Evolutionary conservation across 495 filamentous ascomycete genomes (phyloP), one percentile per base, ranked within the genome.

Genomic region (Hyaloscypha hepaticicola): DNA sequence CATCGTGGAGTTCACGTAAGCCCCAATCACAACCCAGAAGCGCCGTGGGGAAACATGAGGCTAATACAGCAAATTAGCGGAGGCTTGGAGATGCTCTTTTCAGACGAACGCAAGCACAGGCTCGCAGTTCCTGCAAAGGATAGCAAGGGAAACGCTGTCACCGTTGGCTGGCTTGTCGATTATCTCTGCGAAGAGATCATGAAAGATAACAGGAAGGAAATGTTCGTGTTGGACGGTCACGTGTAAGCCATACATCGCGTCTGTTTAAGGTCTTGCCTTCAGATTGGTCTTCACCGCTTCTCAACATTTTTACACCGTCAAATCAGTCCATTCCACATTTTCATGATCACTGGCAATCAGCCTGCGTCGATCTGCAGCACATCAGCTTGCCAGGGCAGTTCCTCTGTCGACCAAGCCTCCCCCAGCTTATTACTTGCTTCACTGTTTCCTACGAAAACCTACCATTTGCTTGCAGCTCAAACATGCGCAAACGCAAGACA

Each of bases 11-110:
- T 93, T 94, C 77, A 87, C 85, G 90, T 92, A 82, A 72, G 81
- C 76, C 21, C 58, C 52, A 22, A 28, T 55, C 58, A 60, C 11
- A 24, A 9, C 45, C 41, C 21, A 53, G 63, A 52, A 60, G 28
- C 16, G 21, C 45, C 29, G 63, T 66, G 63, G 63, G 56, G 56
- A 49, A 50, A 12, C 53, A 9, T 21, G 16, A 33, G 41, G 27
- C 27, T 64, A 25, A 62, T 21, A 31, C 26, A 34, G 14, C 25
- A 3, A 45, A 41, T 16, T 59, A 72, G 95, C 66, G 95, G 95
- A 56, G 95, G 95, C 22, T 86, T 99, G n/a, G 95, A 99, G 75
- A 88, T 96, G 74, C 85, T 99, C 61, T 99, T 99, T 75, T 85
- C 87, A 22, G 91, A 97, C 72, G 78, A 90, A 73, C 83, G 85